These are phyloP conservation scores for Pichia sp. DNA, from an alignment of 1,139 yeast species.

Conservation along the genomic window DNA sequence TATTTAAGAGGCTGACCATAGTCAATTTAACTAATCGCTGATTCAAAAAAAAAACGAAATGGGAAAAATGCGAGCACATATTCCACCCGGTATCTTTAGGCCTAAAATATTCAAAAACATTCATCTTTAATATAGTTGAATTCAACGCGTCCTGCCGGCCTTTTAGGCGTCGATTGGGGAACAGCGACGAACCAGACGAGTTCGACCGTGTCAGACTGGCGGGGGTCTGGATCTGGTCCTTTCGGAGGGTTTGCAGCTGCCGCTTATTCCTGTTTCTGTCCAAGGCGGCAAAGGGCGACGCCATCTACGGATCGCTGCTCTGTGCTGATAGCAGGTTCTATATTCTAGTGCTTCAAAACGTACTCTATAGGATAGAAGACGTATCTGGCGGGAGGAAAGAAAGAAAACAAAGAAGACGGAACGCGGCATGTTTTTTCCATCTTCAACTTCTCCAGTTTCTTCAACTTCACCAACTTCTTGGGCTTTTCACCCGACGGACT, in stretches of 20 bases:
- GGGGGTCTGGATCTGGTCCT: not conserved
- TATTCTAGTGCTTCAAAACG: not conserved
- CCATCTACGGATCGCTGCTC: not conserved
- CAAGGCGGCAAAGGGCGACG: conserved; percentile 20
- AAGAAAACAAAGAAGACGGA: not conserved
- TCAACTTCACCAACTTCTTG: conserved; percentile 1
- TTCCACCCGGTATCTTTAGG: too few relatives aligned
- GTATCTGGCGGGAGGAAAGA: not conserved
- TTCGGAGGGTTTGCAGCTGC: not conserved
- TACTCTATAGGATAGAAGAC: not conserved
- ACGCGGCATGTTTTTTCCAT: not conserved
- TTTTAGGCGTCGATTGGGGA: conserved; percentile 1
- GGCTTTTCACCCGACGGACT: not conserved
- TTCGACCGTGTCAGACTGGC: conserved; percentile 7
- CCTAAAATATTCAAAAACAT: too few relatives aligned
- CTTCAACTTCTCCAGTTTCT: not conserved
- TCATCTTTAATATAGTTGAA: too few relatives aligned
- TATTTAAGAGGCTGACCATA: too few relatives aligned
- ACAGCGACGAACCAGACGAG: conserved; percentile 6
- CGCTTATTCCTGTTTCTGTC: conserved; percentile 15
- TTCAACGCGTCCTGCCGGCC: not conserved
- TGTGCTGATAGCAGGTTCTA: not conserved
- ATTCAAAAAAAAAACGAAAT: too few relatives aligned
- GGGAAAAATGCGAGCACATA: too few relatives aligned
- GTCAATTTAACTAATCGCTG: too few relatives aligned